Base-by-base conservation (phyloP, 163 green algal genomes). In the Scenedesmus sp. region DNA sequence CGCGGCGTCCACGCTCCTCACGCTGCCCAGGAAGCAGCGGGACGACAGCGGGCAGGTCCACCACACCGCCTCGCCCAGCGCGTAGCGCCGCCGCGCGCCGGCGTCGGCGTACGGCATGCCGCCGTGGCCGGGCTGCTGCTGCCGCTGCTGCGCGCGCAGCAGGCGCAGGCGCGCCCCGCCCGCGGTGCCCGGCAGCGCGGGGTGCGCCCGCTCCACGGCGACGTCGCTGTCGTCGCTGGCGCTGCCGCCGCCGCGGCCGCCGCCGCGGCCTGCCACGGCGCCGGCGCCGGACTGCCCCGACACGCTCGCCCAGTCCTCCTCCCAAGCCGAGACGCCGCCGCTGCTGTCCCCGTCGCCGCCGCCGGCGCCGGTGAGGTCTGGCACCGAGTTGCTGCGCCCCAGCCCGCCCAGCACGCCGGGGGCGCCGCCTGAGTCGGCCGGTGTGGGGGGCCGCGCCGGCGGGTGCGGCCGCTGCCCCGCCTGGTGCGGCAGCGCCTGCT, bases 131-230 rank as follows among this genome's bases (percentile, higher is more conserved):
- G n/a, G n/a, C n/a, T 2, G 57, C n/a, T 66, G 57, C 57, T 66
- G 57, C 31, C 44, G 60, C 60, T 70, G 31, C 60, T 70, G n/a
- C n/a, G 60, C 60, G 26, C n/a, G n/a, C n/a, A n/a, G n/a, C n/a
- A n/a, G n/a, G n/a, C n/a, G n/a, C n/a, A n/a, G n/a, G n/a, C n/a
- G n/a, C n/a, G n/a, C n/a, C n/a, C n/a, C n/a, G n/a, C n/a, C n/a
- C n/a, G n/a, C n/a, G n/a, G n/a, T n/a, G n/a, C n/a, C n/a, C n/a
- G n/a, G n/a, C n/a, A n/a, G n/a, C n/a, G n/a, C 31, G 26, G 31
- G 15, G 24, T 39, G 57, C 57, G 15, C 57, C 57, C n/a, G 57
- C 24, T 28, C 57, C n/a, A 13, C 11, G 24, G 18, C 22, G 18
- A 65, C 18, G 36, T 45, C 9, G 60, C 60, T 50, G 28, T 28